Percentiles rank a stretch among this genome's conserved stretches.
Conservation (phyloP, 1,284 basidiomycete species). For the Malassezia obtusa region DNA sequence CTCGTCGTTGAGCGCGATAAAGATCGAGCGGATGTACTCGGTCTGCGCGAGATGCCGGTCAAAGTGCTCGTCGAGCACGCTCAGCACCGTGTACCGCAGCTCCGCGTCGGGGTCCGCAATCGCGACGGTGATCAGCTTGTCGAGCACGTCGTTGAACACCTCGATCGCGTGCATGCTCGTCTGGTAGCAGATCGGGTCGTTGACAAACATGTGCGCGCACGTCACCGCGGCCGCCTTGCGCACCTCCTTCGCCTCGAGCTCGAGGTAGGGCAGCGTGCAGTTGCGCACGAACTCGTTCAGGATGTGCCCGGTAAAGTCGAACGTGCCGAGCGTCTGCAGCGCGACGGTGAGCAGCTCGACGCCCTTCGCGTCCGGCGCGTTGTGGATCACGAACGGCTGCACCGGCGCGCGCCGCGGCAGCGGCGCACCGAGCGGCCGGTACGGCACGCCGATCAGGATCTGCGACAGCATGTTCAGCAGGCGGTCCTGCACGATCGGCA, state of each 20-base stretch:
- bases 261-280: slow-evolving; percentile 84
- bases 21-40: slow-evolving; percentile 90
- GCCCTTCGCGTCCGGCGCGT: slow-evolving; percentile 53
- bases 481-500: slow-evolving; percentile 82
- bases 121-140: slow-evolving; percentile 89
- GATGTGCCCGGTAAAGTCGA: slow-evolving; percentile 79
- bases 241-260: slow-evolving; percentile 81
- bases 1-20: slow-evolving; percentile 96
- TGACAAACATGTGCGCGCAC: slow-evolving; percentile 76
- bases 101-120: slow-evolving; percentile 72
- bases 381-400: slow-evolving; percentile 11
- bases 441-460: slow-evolving; percentile 40
- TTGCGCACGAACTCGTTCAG: slow-evolving; percentile 92
- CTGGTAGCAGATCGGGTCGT: slow-evolving; percentile 93
- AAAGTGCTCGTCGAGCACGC: slow-evolving; percentile 81
- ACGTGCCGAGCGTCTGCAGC: slow-evolving; percentile 74
- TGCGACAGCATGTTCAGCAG: slow-evolving; percentile 36
- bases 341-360: slow-evolving; percentile 71
- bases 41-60: slow-evolving; percentile 98
- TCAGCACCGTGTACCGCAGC: slow-evolving; percentile 57
- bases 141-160: slow-evolving; percentile 92
- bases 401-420: slow-evolving; percentile 18
- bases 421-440: slow-evolving; percentile 41
- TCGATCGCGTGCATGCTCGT: slow-evolving; percentile 93
- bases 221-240: slow-evolving; percentile 82